phyloP scores from a whole-genome alignment of 257 asterid species.

The Scutellaria barbata region DNA sequence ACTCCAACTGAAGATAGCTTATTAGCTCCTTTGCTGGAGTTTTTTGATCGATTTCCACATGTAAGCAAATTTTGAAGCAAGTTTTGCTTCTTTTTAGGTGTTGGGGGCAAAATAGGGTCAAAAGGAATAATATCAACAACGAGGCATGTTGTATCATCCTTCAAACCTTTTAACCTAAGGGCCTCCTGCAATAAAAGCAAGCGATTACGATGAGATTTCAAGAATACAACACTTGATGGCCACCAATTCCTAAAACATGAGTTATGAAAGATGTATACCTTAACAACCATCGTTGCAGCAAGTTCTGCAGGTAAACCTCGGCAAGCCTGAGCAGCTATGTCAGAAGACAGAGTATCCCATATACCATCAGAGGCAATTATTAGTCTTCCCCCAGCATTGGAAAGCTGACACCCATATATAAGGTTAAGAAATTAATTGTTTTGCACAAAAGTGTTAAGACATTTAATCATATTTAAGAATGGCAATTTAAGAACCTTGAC shows the following conservation, averaged over 20 bases:
- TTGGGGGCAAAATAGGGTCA: constrained; percentile 75
- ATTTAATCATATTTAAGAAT: constrained; percentile 12
- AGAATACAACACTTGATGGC: background rate
- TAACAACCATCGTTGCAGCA: constrained; percentile 96
- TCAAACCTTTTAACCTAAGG: constrained; percentile 92
- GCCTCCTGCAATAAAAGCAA: constrained; percentile 72
- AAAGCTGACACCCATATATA: constrained; percentile 57
- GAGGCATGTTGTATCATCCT: constrained; percentile 98
- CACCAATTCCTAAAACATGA: constrained; percentile 6
- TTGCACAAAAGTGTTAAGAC: background rate
- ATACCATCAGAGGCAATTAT: constrained; percentile 98
- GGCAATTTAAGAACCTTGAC: constrained; percentile 70
- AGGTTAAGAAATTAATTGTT: constrained; percentile 1
- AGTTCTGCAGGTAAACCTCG: constrained; percentile 97
- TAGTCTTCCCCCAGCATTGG: constrained; percentile 97
- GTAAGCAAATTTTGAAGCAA: constrained; percentile 59
- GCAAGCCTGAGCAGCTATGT: constrained; percentile 84
- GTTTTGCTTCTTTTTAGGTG: constrained; percentile 75
- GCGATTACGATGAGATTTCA: constrained; percentile 19
- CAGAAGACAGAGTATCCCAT: constrained; percentile 96
- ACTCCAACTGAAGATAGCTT: constrained; percentile 92
- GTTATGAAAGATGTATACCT: constrained; percentile 50
- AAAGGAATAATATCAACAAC: constrained; percentile 99
- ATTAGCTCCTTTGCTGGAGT: constrained; percentile 61
- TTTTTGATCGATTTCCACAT: constrained; percentile 59